Percentiles rank a stretch among this genome's conserved stretches.
phyloP scores from a whole-genome alignment of 441 rosid species.

The Geranium incanum region DNA sequence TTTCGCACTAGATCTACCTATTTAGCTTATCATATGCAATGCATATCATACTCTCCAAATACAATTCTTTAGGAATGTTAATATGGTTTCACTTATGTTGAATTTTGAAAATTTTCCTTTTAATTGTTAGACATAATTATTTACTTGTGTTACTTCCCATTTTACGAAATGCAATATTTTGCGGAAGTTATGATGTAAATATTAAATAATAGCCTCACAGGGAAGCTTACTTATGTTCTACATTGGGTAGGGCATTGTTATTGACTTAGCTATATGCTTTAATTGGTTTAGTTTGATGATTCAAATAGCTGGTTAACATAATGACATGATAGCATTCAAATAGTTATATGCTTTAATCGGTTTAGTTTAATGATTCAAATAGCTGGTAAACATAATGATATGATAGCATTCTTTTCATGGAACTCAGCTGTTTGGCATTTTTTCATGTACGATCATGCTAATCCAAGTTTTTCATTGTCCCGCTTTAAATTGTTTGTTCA shows the following conservation, averaged over 20 bases:
- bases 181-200: not conserved
- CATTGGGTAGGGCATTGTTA: not conserved
- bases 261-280: not conserved
- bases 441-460: not conserved
- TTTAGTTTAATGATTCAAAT: not conserved
- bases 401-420: not conserved
- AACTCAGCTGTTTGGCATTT: not conserved
- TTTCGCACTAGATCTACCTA: not conserved
- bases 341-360: too few species aligned
- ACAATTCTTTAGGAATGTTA: not conserved
- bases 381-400: constrained; percentile 1
- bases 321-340: too few species aligned
- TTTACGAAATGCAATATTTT: not conserved
- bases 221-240: not conserved
- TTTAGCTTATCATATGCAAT: not conserved
- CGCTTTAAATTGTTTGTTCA: not conserved
- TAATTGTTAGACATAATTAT: not conserved
- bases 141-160: not conserved
- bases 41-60: not conserved
- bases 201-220: not conserved
- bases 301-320: too few species aligned
- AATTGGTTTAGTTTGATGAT: not conserved
- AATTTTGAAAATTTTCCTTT: not conserved
- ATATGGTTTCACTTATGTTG: not conserved
- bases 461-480: not conserved